These are phyloP conservation scores for Sarcomyxa edulis DNA, from an alignment of 768 basidiomycete genomes.

Conservation along the genomic window DNA sequence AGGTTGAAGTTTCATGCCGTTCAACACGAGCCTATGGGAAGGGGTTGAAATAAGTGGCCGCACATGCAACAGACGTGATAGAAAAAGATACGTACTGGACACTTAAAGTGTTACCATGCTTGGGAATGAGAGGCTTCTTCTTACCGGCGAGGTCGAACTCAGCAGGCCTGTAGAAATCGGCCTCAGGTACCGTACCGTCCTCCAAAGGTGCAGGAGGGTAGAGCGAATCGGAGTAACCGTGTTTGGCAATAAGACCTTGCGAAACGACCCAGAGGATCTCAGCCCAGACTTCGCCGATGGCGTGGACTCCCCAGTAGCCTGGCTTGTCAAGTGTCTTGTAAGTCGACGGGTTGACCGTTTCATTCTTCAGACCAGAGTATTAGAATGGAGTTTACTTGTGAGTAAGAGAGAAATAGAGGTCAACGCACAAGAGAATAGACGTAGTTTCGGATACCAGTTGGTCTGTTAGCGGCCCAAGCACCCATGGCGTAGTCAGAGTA, in stretches of 20 bases:
- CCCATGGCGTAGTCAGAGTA: constrained; percentile 91
- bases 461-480: constrained; percentile 85
- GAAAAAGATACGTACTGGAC: constrained; percentile 46
- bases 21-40: constrained; percentile 60
- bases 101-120: constrained; percentile 85
- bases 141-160: constrained; percentile 20
- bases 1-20: constrained; percentile 92
- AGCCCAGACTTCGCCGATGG: constrained; percentile 95
- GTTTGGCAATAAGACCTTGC: constrained; percentile 69
- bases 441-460: constrained; percentile 80
- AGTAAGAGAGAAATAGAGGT: not conserved
- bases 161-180: constrained; percentile 68
- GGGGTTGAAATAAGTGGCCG: not conserved
- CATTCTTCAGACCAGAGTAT: constrained; percentile 31
- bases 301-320: constrained; percentile 91
- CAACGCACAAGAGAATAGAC: constrained; percentile 65
- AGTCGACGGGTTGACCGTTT: constrained; percentile 77
- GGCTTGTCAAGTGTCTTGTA: constrained; percentile 95
- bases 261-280: constrained; percentile 81
- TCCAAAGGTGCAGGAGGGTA: constrained; percentile 73
- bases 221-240: constrained; percentile 73
- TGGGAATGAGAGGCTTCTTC: constrained; percentile 68
- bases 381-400: no score
- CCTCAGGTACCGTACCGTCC: constrained; percentile 58
- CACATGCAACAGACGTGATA: no score